phyloP scores from a whole-genome alignment of 345 rosid species.

The Melaleuca alternifolia region DNA sequence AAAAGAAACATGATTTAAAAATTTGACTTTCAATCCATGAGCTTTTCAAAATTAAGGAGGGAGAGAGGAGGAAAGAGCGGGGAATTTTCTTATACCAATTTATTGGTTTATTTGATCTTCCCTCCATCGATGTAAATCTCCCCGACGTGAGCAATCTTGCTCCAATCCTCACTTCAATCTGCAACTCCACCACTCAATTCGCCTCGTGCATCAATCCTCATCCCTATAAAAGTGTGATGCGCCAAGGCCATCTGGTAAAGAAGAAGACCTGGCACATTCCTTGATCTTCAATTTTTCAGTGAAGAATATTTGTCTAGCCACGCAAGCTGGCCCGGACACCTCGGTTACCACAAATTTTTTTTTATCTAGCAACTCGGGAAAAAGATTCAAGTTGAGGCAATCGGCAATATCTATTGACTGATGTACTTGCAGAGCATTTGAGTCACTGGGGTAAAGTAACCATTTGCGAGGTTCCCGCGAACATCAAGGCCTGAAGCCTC shows the following conservation, averaged over 20 bases:
- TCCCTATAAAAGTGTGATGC: neutral
- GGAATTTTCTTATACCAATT: neutral
- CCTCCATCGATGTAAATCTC: slow-evolving; percentile 4
- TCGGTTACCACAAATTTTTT: no score
- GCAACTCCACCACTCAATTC: neutral
- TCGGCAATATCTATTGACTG: neutral
- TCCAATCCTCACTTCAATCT: slow-evolving; percentile 13
- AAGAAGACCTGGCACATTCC: neutral
- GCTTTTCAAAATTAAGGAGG: neutral
- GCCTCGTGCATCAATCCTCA: neutral
- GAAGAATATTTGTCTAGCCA: no score
- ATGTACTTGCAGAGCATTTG: neutral
- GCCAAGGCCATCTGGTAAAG: slow-evolving; percentile 1
- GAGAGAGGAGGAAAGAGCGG: neutral
- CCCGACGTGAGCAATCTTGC: slow-evolving; percentile 12
- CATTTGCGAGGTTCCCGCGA: neutral
- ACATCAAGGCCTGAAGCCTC: neutral
- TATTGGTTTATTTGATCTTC: neutral
- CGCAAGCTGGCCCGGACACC: no score
- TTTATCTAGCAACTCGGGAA: neutral
- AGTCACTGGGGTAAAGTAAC: slow-evolving; percentile 12
- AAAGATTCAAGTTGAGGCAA: neutral
- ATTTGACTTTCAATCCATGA: neutral
- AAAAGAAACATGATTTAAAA: neutral
- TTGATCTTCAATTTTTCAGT: neutral